These are phyloP conservation scores for Talaromyces marneffei DNA, from an alignment of 2,329 filamentous ascomycete genomes.

Conservation along the genomic window DNA sequence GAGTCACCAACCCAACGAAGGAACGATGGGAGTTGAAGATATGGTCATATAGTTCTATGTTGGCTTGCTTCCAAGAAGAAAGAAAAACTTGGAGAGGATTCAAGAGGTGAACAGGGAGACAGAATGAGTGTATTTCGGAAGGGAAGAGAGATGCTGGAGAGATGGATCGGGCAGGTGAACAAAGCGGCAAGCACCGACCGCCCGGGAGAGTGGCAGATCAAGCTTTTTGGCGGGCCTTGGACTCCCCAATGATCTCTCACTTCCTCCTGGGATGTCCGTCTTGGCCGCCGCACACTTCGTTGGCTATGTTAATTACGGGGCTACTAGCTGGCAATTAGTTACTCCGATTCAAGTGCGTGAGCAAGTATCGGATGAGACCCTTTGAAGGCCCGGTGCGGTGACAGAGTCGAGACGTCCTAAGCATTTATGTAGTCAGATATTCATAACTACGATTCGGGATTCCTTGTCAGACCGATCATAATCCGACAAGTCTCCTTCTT, in stretches of 20 bases:
- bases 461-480: neutral
- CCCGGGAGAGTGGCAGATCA: constrained; percentile 13
- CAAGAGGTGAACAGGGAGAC: neutral
- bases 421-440: neutral
- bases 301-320: neutral
- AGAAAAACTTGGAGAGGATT: neutral
- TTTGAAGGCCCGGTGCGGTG: neutral
- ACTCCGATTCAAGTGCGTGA: neutral
- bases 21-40: neutral
- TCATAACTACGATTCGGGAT: neutral
- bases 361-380: neutral
- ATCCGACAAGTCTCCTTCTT: neutral
- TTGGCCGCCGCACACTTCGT: constrained; percentile 2
- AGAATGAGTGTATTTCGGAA: neutral
- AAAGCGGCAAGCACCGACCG: constrained; percentile 6
- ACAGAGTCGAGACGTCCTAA: neutral
- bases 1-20: neutral
- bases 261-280: constrained; percentile 4
- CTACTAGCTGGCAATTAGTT: neutral
- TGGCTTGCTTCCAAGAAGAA: neutral
- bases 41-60: neutral
- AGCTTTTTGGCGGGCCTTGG: constrained; percentile 16
- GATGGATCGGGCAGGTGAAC: neutral
- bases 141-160: neutral
- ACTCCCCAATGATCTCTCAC: constrained; percentile 10